These are phyloP conservation scores for Apiospora rasikravindrae DNA, from an alignment of 2,329 filamentous ascomycete genomes.

Conservation along the genomic window DNA sequence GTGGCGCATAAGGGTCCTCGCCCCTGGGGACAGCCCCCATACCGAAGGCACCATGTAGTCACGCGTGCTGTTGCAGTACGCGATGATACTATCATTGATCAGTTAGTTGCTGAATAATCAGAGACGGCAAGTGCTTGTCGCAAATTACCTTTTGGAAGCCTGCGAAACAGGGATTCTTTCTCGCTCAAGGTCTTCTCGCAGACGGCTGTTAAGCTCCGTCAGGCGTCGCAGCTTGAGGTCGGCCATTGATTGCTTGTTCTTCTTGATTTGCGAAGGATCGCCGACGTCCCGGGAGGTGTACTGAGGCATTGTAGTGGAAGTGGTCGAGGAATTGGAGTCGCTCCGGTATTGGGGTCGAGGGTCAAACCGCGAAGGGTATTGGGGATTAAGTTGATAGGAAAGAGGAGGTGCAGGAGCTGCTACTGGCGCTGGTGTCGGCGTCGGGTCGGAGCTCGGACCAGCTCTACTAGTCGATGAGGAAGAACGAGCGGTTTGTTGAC, in stretches of 20 bases:
- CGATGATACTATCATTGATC: slow-evolving; percentile 75
- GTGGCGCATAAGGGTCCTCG: slow-evolving; percentile 97
- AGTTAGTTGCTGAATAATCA: slow-evolving; percentile 19
- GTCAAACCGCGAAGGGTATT: slow-evolving; percentile 19
- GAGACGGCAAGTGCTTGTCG: slow-evolving; percentile 15
- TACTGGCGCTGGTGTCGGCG: slow-evolving; percentile 14
- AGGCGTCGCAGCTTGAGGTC: slow-evolving; percentile 95
- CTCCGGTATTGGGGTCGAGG: slow-evolving; percentile 17
- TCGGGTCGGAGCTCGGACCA: slow-evolving; percentile 24
- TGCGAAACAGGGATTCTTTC: slow-evolving; percentile 96
- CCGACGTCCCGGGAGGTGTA: slow-evolving; percentile 71
- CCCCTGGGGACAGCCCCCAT: slow-evolving; percentile 92
- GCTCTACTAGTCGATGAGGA: slow-evolving; percentile 24
- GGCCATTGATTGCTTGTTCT: slow-evolving; percentile 99
- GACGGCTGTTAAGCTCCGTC: slow-evolving; percentile 93
- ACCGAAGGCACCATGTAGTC: slow-evolving; percentile 99
- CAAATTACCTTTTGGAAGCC: slow-evolving; percentile 79
- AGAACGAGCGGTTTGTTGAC: slow-evolving; percentile 18
- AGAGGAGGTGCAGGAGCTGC: slow-evolving; percentile 12
- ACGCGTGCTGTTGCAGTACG: slow-evolving; percentile 96
- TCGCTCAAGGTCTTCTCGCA: slow-evolving; percentile 94
- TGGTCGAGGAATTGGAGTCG: slow-evolving; percentile 30
- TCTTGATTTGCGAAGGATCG: slow-evolving; percentile 74
- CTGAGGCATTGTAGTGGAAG: slow-evolving; percentile 60
- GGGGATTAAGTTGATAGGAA: slow-evolving; percentile 14